Conservation (phyloP, 225 moss, liverwort and hornwort genomes). For the Antitrichia curtipendula region DNA sequence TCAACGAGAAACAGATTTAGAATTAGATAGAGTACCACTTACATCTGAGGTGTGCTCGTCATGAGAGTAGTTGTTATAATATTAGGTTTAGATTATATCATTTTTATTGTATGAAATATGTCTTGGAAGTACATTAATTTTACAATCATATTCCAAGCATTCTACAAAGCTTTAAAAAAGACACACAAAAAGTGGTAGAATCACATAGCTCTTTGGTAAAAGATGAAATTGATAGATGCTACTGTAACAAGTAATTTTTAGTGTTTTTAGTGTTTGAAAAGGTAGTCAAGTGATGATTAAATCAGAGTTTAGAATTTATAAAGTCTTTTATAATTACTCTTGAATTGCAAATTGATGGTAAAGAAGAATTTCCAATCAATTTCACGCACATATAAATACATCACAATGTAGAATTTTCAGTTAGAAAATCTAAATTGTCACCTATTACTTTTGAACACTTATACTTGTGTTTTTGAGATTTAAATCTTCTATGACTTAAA, state of each 20-base stretch:
- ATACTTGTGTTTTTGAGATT: neutral
- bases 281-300: neutral
- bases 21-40: slow-evolving; percentile 10
- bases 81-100: neutral
- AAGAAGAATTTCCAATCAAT: neutral
- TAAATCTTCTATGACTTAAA: neutral
- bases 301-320: neutral
- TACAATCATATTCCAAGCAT: neutral
- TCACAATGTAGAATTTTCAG: fast-evolving
- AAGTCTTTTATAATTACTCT: neutral
- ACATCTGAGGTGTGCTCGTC: slow-evolving; percentile 29
- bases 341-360: neutral
- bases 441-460: neutral
- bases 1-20: slow-evolving; percentile 38
- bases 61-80: neutral
- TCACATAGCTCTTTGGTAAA: fast-evolving
- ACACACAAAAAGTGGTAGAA: neutral
- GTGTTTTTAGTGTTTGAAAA: neutral
- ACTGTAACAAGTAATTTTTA: neutral
- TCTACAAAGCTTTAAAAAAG: neutral
- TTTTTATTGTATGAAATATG: neutral
- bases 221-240: neutral
- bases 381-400: neutral
- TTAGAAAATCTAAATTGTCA: too few species aligned
- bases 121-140: neutral